Evolutionary conservation across 805 yeast species (phyloP).

Genomic region (Helenozyma rhizophorensis): DNA sequence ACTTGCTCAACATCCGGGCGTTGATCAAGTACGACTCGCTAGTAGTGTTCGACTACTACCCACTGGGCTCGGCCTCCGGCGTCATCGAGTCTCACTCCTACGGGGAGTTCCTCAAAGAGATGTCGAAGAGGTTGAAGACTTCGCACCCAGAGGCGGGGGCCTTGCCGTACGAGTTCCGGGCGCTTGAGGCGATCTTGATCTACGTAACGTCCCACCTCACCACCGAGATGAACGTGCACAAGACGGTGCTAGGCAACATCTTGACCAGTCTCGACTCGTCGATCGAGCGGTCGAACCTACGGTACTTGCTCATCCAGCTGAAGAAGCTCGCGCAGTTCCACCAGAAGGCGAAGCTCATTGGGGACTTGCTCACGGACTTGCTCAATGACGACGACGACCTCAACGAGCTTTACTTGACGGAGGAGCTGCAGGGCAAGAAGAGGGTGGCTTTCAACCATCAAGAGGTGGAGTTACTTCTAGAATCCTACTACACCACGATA

Average conservation of each 20-base stretch:
- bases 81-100: constrained; percentile 43
- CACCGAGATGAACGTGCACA: constrained; percentile 83
- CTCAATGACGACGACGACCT: constrained; percentile 85
- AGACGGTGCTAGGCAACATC: constrained; percentile 68
- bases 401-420: constrained; percentile 76
- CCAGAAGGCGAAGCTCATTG: constrained; percentile 75
- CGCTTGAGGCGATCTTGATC: constrained; percentile 80
- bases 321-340: constrained; percentile 80
- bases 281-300: constrained; percentile 72
- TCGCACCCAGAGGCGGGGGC: constrained; percentile 22
- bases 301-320: constrained; percentile 76
- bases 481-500: constrained; percentile 83
- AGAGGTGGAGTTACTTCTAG: constrained; percentile 86
- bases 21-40: constrained; percentile 50
- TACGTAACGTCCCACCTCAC: constrained; percentile 74
- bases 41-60: constrained; percentile 38
- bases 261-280: constrained; percentile 74
- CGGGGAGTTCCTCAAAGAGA: constrained; percentile 38
- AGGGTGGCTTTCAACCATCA: constrained; percentile 63
- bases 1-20: constrained; percentile 47
- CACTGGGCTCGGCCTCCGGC: constrained; percentile 28
- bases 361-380: constrained; percentile 81
- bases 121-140: constrained; percentile 33
- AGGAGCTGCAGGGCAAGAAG: constrained; percentile 40
- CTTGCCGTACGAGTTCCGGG: constrained; percentile 86